These are phyloP conservation scores for Dendrobium nobile DNA, from an alignment of 106 monocot species.

Conservation along the genomic window DNA sequence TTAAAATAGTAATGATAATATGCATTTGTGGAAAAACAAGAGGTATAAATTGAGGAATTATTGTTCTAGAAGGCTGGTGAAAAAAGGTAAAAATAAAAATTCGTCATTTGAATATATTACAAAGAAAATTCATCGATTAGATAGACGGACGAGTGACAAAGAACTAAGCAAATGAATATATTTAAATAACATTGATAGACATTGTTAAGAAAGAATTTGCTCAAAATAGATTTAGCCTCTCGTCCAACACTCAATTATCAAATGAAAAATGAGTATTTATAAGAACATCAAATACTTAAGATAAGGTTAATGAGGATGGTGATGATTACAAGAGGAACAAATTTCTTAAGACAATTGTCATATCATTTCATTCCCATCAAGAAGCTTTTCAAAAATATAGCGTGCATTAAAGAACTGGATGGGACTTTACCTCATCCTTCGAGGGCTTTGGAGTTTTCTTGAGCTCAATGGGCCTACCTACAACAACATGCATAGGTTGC, in stretches of 20 bases:
- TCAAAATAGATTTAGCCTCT: too few species aligned
- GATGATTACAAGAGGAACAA: neutral
- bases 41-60: too few species aligned
- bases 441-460: slow-evolving; percentile 65
- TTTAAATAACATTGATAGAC: neutral
- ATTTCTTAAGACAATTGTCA: neutral
- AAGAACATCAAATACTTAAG: neutral
- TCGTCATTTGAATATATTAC: too few species aligned
- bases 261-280: neutral
- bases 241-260: neutral
- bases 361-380: neutral
- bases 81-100: too few species aligned
- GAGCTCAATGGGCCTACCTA: slow-evolving; percentile 75
- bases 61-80: too few species aligned
- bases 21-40: too few species aligned
- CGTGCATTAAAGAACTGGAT: neutral
- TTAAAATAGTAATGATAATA: too few species aligned
- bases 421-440: slow-evolving; percentile 54
- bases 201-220: too few species aligned
- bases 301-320: neutral
- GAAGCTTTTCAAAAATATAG: neutral
- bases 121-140: too few species aligned
- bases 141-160: neutral
- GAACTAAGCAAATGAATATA: neutral
- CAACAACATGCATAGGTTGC: slow-evolving; percentile 82